phyloP scores from a whole-genome alignment of 371 early-diverging fungal genomes.

The Syncephalis fuscata region DNA sequence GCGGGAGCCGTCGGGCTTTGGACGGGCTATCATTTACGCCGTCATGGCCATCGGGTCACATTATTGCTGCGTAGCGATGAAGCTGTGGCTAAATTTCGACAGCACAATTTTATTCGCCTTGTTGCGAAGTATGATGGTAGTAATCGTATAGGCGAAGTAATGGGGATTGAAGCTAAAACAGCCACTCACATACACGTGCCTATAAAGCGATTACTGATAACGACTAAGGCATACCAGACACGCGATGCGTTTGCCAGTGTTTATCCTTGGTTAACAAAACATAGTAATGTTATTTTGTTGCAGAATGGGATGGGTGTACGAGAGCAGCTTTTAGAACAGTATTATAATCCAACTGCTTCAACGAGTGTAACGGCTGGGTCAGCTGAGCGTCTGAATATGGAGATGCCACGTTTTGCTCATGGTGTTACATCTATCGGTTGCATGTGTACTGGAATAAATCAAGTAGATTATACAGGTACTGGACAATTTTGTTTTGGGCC shows the following conservation, averaged over 20 bases:
- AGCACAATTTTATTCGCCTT: not conserved
- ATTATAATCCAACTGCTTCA: not conserved
- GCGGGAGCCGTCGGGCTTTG: not conserved
- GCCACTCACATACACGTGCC: conserved; percentile 4
- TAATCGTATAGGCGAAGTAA: no score
- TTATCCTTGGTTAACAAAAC: conserved; percentile 13
- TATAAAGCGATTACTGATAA: conserved; percentile 13
- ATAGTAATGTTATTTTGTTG: conserved; percentile 26
- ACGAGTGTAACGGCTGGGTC: no score
- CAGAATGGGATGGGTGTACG: conserved; percentile 46
- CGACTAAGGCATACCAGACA: conserved; percentile 29
- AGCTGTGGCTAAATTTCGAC: not conserved
- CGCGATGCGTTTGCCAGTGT: conserved; percentile 20
- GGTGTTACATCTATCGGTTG: conserved; percentile 12
- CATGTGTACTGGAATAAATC: not conserved
- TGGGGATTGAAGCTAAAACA: not conserved
- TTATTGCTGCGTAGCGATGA: not conserved
- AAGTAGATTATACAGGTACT: not conserved
- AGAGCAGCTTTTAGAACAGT: conserved; percentile 22
- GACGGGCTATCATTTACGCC: not conserved
- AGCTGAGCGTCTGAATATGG: not conserved
- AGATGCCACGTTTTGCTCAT: conserved; percentile 11
- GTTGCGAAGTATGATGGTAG: not conserved
- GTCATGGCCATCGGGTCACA: not conserved
- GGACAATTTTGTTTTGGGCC: not conserved